These are phyloP conservation scores for Cadophora gregata DNA, from an alignment of 2,329 filamentous ascomycete species.

Conservation along the genomic window DNA sequence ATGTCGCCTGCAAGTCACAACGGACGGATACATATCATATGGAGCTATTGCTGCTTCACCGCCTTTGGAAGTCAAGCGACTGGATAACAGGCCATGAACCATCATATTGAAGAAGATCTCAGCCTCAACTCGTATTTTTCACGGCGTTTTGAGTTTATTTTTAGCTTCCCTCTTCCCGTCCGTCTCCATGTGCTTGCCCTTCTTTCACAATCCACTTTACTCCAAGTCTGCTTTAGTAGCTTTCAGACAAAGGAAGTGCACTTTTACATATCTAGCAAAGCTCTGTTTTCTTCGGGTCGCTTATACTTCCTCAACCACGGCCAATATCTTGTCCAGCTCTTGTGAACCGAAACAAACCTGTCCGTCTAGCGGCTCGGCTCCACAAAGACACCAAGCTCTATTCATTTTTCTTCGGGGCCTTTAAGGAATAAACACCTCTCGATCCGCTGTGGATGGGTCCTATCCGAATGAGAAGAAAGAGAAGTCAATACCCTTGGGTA, in stretches of 20 bases:
- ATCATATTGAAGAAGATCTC: not conserved
- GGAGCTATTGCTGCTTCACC: not conserved
- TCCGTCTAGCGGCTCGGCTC: not conserved
- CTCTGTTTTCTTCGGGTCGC: not conserved
- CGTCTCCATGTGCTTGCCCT: not conserved
- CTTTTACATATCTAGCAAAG: not conserved
- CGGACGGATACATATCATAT: not conserved
- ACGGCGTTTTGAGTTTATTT: constrained; percentile 11
- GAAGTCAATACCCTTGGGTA: not conserved
- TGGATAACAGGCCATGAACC: not conserved
- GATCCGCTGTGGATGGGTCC: not conserved
- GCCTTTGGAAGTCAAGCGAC: constrained; percentile 1
- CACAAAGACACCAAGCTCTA: not conserved
- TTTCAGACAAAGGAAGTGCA: not conserved
- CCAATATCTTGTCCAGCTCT: not conserved
- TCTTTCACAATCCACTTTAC: not conserved
- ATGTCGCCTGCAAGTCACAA: not conserved
- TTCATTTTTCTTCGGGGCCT: not conserved
- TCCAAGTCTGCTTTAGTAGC: not conserved
- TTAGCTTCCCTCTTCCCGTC: constrained; percentile 7
- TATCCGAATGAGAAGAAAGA: not conserved
- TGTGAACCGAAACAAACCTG: not conserved
- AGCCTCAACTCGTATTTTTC: constrained; percentile 11
- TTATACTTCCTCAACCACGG: not conserved
- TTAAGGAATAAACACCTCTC: not conserved